Conservation (phyloP, 495 filamentous ascomycete genomes). For the Penicillium verhagenii region DNA sequence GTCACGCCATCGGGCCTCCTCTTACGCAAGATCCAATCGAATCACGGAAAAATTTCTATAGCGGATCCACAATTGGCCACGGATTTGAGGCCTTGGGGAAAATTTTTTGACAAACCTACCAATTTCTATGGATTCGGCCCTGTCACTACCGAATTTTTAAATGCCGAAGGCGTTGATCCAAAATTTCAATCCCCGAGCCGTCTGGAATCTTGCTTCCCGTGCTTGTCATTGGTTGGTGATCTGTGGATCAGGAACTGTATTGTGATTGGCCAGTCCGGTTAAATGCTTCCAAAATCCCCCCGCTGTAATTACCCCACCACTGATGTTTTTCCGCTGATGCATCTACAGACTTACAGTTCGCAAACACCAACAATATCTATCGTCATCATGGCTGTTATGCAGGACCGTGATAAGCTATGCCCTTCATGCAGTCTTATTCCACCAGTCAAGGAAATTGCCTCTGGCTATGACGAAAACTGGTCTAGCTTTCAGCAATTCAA, state of each 20-base stretch:
- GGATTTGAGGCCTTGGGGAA: neutral
- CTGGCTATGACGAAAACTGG: neutral
- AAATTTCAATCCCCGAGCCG: neutral
- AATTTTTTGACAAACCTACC: neutral
- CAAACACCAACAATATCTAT: neutral
- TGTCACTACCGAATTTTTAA: neutral
- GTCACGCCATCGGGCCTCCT: slow-evolving; percentile 25
- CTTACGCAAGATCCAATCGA: slow-evolving; percentile 14
- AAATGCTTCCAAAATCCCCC: too few relatives aligned
- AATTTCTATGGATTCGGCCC: neutral
- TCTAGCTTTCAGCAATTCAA: neutral
- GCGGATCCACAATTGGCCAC: neutral
- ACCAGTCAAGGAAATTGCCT: neutral
- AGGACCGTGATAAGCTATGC: neutral
- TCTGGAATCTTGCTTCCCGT: neutral
- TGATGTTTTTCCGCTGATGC: too few relatives aligned
- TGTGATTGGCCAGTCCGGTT: slow-evolving; percentile 5
- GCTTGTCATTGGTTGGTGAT: neutral
- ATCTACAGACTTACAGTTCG: too few relatives aligned
- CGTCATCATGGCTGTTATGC: neutral
- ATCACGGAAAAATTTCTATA: neutral
- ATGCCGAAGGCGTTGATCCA: neutral
- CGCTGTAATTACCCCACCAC: too few relatives aligned
- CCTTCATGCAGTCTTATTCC: neutral
- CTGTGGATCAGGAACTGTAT: slow-evolving; percentile 4